phyloP scores from a whole-genome alignment of 768 basidiomycete genomes.

The Austroboletus festivus region DNA sequence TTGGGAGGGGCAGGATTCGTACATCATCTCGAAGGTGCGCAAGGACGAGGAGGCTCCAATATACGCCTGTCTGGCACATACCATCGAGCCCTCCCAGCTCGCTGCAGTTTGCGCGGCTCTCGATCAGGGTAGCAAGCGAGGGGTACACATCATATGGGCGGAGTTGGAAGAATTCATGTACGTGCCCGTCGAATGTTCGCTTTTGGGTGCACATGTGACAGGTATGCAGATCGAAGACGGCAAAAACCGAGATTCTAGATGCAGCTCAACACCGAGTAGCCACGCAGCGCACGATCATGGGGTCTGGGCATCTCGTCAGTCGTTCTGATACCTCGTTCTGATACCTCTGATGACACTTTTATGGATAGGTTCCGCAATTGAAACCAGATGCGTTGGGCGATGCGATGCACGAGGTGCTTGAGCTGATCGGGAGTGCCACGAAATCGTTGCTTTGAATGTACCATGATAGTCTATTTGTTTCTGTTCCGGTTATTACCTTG shows the following conservation, averaged over 20 bases:
- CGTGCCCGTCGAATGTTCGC: not conserved
- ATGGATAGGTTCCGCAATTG: conserved; percentile 25
- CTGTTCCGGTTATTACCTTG: no score
- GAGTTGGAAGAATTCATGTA: conserved; percentile 32
- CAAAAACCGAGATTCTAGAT: conserved; percentile 28
- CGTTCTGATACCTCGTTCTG: not conserved
- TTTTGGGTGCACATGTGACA: not conserved
- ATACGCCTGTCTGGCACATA: conserved; percentile 26
- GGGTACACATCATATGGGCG: conserved; percentile 30
- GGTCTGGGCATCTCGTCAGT: conserved; percentile 32
- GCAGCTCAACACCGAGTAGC: conserved; percentile 22
- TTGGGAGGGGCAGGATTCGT: conserved; percentile 5
- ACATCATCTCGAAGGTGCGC: conserved; percentile 22
- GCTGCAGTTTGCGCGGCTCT: conserved; percentile 16
- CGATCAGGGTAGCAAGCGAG: conserved; percentile 6
- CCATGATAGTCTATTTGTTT: no score
- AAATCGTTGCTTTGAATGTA: conserved; percentile 18
- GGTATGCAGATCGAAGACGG: conserved; percentile 19
- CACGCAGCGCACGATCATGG: conserved; percentile 22
- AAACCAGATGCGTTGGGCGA: conserved; percentile 29
- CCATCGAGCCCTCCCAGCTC: conserved; percentile 23
- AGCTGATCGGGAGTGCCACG: conserved; percentile 4
- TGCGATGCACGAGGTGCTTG: conserved; percentile 24
- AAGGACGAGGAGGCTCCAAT: conserved; percentile 30
- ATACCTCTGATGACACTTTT: not conserved